Conservation (phyloP, 2,329 filamentous ascomycete genomes). For the Fusarium sp. region DNA sequence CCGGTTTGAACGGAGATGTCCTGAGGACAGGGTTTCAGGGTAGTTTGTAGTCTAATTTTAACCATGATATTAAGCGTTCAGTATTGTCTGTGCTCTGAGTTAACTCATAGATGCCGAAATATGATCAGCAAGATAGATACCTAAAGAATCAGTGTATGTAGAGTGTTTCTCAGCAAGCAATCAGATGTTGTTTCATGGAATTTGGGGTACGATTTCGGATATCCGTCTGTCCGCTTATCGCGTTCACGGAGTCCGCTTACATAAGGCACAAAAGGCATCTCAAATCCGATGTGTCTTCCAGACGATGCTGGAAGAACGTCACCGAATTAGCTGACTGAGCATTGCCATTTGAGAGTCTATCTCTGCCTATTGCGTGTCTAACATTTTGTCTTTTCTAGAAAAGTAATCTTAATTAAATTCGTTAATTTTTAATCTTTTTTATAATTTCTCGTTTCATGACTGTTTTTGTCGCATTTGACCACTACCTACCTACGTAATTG, state of each 20-base stretch:
- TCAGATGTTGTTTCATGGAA: no score
- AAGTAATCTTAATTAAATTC: not conserved
- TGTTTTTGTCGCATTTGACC: not conserved
- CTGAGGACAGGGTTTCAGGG: conserved; percentile 5
- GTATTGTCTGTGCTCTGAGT: conserved; percentile 5
- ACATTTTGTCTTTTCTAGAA: not conserved
- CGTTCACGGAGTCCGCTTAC: conserved; percentile 17
- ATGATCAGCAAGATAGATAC: not conserved
- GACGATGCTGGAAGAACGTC: conserved; percentile 42
- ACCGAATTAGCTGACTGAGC: conserved; percentile 47
- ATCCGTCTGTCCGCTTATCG: not conserved
- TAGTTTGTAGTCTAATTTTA: conserved; percentile 31
- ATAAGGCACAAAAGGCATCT: conserved; percentile 8
- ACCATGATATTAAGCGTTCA: conserved; percentile 16
- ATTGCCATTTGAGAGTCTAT: conserved; percentile 10
- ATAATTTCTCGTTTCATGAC: not conserved
- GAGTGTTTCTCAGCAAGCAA: not conserved
- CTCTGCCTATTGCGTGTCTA: not conserved
- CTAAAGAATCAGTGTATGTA: no score
- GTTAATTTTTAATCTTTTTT: not conserved
- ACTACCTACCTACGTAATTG: conserved; percentile 11
- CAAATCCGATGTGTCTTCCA: conserved; percentile 16
- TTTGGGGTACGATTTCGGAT: no score
- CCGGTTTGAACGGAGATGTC: not conserved
- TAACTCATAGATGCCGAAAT: not conserved